Evolutionary conservation across 2,329 filamentous ascomycete genomes (phyloP).

Genomic region (Teratosphaeria pseudoeucalypti): DNA sequence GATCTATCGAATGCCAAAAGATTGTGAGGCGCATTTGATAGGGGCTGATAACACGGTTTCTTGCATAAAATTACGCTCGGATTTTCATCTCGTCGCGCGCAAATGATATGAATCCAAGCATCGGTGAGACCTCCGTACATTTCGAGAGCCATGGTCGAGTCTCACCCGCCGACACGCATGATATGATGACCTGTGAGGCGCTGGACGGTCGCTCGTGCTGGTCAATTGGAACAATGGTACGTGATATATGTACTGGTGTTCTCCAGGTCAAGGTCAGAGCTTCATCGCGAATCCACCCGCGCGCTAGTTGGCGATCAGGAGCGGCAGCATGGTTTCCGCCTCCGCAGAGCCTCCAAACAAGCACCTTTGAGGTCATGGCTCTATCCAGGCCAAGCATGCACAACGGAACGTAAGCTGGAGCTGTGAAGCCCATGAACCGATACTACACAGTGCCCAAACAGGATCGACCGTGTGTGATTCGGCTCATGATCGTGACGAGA

Average conservation of each 20-base stretch:
- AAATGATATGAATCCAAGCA: not conserved
- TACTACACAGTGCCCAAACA: too few relatives aligned
- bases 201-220: not conserved
- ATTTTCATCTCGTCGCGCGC: not conserved
- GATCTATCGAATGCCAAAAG: not conserved
- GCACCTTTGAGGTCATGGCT: not conserved
- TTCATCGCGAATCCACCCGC: not conserved
- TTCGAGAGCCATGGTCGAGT: not conserved
- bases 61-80: not conserved
- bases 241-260: not conserved
- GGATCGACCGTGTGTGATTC: too few relatives aligned
- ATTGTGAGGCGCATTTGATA: not conserved
- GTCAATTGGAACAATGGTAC: not conserved
- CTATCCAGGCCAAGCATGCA: not conserved
- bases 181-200: not conserved
- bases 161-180: not conserved
- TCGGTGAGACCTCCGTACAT: not conserved
- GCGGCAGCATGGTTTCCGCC: not conserved
- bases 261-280: not conserved
- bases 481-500: not conserved
- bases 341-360: not conserved
- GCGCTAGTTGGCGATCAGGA: not conserved
- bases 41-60: not conserved
- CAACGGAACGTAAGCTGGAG: not conserved
- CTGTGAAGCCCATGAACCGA: too few relatives aligned